Percentiles rank a stretch among this genome's conserved stretches.
Evolutionary conservation across 2,329 filamentous ascomycete species (phyloP).

Genomic region (Aspergillus tanneri): DNA sequence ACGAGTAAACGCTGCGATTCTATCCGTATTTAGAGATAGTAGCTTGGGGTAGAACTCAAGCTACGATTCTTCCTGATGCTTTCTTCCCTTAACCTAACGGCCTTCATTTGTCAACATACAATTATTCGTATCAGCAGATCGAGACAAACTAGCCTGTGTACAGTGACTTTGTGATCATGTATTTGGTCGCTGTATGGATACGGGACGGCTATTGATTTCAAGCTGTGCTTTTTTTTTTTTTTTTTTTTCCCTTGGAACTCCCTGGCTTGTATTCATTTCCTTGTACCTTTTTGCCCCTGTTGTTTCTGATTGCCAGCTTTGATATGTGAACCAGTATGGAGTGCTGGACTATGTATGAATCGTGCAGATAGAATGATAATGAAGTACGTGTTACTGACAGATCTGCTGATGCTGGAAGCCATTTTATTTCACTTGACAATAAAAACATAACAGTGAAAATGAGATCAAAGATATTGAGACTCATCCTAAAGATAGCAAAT

Average conservation of each 20-base stretch:
- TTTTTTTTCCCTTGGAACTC: conserved; percentile 4
- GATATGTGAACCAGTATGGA: conserved; percentile 1
- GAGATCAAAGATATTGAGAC: no score
- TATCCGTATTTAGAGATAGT: background rate
- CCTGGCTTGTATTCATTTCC: conserved; percentile 2
- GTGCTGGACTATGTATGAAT: conserved; percentile 6
- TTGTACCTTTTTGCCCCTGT: background rate
- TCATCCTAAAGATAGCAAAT: no score
- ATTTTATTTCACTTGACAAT: no score
- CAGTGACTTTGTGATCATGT: conserved; percentile 6
- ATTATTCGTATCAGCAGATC: background rate
- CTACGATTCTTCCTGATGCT: background rate
- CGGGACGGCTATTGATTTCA: conserved; percentile 8
- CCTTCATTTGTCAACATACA: background rate
- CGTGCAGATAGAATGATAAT: conserved; percentile 10
- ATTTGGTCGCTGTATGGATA: conserved; percentile 15
- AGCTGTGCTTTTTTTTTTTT: conserved; percentile 5
- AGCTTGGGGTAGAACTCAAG: no score
- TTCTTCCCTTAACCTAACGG: background rate
- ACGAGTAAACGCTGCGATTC: conserved; percentile 28
- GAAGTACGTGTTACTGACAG: conserved; percentile 7
- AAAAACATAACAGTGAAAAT: no score
- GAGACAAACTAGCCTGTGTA: conserved; percentile 1
- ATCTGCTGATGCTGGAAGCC: no score
- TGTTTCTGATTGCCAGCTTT: background rate